These are phyloP conservation scores for Russula virescens DNA, from an alignment of 768 basidiomycete species.

Conservation along the genomic window DNA sequence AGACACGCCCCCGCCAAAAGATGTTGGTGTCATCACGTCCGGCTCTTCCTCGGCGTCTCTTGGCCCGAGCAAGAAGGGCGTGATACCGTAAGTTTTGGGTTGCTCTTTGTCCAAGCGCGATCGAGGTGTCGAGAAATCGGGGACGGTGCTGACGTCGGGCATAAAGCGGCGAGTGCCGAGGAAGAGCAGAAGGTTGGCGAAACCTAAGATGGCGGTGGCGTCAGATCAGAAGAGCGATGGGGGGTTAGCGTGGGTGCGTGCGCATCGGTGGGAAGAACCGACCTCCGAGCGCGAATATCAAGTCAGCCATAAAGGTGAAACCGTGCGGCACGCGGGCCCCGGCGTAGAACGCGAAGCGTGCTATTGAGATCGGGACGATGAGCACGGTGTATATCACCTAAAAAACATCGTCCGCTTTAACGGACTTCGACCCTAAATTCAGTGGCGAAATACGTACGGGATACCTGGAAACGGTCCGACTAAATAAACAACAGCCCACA, in stretches of 20 bases:
- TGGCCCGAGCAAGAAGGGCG: constrained; percentile 29
- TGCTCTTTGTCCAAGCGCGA: constrained; percentile 27
- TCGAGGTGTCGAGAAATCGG: constrained; percentile 28
- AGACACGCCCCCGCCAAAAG: neutral
- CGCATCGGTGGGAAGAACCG: neutral
- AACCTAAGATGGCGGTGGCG: constrained; percentile 23
- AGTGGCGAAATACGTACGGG: constrained; percentile 23
- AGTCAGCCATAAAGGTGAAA: constrained; percentile 32
- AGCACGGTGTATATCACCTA: constrained; percentile 32
- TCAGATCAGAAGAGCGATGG: neutral
- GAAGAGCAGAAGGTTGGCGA: constrained; percentile 33
- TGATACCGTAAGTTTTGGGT: constrained; percentile 28
- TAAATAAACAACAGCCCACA: neutral
- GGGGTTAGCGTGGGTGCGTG: too few relatives aligned
- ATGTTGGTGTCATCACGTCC: neutral
- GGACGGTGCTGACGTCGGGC: constrained; percentile 28
- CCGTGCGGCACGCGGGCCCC: constrained; percentile 29
- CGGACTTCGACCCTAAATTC: neutral
- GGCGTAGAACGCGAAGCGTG: constrained; percentile 31
- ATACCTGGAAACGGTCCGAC: constrained; percentile 16
- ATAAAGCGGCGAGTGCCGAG: constrained; percentile 30
- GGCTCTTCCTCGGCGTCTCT: neutral
- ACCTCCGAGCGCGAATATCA: constrained; percentile 34
- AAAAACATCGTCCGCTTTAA: neutral
- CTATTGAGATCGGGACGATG: constrained; percentile 33